These are phyloP conservation scores for Casuarina equisetifolia DNA, from an alignment of 306 rosid genomes.

Conservation along the genomic window DNA sequence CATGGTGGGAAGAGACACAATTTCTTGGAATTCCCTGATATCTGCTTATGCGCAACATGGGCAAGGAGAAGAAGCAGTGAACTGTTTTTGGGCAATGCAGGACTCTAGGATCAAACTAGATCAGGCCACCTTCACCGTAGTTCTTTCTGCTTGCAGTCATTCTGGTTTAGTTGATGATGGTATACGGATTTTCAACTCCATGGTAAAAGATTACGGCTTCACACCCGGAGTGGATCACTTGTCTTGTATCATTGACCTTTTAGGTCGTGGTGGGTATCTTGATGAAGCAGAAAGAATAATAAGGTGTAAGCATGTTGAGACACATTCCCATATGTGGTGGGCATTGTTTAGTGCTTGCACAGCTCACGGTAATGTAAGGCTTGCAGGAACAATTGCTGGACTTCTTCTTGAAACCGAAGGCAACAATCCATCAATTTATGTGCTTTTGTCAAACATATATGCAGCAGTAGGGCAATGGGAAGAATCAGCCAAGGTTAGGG, in stretches of 20 bases:
- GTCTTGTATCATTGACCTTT: conserved; percentile 74
- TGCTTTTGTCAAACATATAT: conserved; percentile 67
- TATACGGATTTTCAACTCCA: conserved; percentile 46
- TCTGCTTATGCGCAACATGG: conserved; percentile 82
- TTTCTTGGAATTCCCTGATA: conserved; percentile 79
- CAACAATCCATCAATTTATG: conserved; percentile 67
- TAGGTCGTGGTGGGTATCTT: conserved; percentile 72
- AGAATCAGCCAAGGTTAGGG: conserved; percentile 69
- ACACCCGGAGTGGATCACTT: conserved; percentile 65
- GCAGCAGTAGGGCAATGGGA: conserved; percentile 79
- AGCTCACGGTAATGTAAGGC: conserved; percentile 62
- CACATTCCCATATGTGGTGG: conserved; percentile 71
- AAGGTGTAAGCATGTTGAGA: conserved; percentile 44
- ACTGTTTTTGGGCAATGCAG: conserved; percentile 60
- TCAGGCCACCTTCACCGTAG: conserved; percentile 64
- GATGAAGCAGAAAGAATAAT: conserved; percentile 68
- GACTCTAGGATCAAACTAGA: conserved; percentile 55
- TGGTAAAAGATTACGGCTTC: conserved; percentile 49
- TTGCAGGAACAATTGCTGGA: conserved; percentile 61
- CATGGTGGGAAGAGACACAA: conserved; percentile 59
- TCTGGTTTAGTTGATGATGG: conserved; percentile 70
- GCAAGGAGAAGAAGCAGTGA: conserved; percentile 63
- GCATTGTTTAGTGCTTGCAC: conserved; percentile 85
- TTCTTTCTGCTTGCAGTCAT: conserved; percentile 84
- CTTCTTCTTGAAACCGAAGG: conserved; percentile 59